phyloP scores from a whole-genome alignment of 1,284 basidiomycete genomes.

The Rhodotorula sp. region DNA sequence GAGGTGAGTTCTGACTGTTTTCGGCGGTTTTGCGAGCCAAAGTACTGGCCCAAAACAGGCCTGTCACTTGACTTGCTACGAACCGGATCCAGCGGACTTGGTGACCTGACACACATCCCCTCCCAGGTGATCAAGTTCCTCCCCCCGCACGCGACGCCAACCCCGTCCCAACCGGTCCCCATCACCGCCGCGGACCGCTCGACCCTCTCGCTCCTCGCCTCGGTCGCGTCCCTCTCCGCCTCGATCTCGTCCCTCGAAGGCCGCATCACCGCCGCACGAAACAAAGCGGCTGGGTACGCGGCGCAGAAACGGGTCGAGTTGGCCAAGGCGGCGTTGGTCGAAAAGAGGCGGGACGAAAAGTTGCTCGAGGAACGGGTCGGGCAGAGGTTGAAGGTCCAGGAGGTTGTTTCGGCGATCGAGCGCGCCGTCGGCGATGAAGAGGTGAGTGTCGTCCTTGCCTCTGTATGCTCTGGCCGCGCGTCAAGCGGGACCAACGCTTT shows the following conservation, averaged over 20 bases:
- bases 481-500: no score
- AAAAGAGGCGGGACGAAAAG: slow-evolving; percentile 23
- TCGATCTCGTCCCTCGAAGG: slow-evolving; percentile 32
- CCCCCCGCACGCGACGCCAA: slow-evolving; percentile 3
- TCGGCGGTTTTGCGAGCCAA: background rate
- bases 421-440: slow-evolving; percentile 33
- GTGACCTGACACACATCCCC: background rate
- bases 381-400: slow-evolving; percentile 19
- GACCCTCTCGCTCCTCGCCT: slow-evolving; percentile 28
- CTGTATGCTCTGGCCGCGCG: no score
- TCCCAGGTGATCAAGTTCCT: slow-evolving; percentile 37
- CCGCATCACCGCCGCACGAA: slow-evolving; percentile 15
- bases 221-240: slow-evolving; percentile 25
- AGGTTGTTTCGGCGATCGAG: slow-evolving; percentile 34
- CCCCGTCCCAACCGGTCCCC: background rate
- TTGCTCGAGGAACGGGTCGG: slow-evolving; percentile 27
- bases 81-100: background rate
- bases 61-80: no score
- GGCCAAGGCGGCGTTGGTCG: slow-evolving; percentile 26
- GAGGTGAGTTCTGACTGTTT: slow-evolving; percentile 19
- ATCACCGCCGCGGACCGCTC: slow-evolving; percentile 33
- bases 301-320: slow-evolving; percentile 3
- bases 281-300: slow-evolving; percentile 10
- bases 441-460: slow-evolving; percentile 7
- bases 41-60: background rate